Percentiles rank a stretch among this genome's conserved stretches.
phyloP scores from a whole-genome alignment of 176 grass and related monocot species.

The Tillandsia leiboldiana region DNA sequence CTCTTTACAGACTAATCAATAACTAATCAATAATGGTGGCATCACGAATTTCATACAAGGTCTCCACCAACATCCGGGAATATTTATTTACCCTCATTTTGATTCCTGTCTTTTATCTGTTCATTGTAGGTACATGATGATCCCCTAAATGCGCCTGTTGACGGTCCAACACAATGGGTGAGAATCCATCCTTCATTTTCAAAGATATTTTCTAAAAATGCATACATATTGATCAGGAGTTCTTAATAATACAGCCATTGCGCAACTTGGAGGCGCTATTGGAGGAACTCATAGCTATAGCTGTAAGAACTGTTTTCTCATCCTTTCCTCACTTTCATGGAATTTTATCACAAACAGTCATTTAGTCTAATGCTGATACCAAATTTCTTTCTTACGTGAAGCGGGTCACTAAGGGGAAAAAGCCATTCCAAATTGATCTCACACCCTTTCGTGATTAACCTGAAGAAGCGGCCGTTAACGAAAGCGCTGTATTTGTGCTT shows the following conservation, averaged over 20 bases:
- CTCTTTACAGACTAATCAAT: not conserved
- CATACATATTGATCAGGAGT: slow-evolving; percentile 11
- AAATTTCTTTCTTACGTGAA: slow-evolving; percentile 2
- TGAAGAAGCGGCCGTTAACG: not conserved
- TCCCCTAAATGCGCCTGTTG: slow-evolving; percentile 75
- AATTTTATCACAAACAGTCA: not conserved
- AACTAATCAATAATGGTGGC: not conserved
- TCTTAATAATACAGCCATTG: slow-evolving; percentile 40
- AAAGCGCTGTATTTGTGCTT: not conserved
- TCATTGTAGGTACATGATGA: slow-evolving; percentile 72
- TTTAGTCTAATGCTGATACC: not conserved
- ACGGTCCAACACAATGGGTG: slow-evolving; percentile 98
- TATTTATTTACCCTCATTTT: not conserved
- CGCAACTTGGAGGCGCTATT: slow-evolving; percentile 79
- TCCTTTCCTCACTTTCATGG: not conserved
- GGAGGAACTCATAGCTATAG: slow-evolving; percentile 76
- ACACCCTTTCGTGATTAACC: slow-evolving; percentile 44
- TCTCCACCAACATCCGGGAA: not conserved
- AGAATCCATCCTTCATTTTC: slow-evolving; percentile 16
- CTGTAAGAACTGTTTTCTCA: slow-evolving; percentile 39
- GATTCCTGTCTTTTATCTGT: not conserved
- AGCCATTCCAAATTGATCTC: slow-evolving; percentile 63
- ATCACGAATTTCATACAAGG: not conserved
- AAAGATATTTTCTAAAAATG: not conserved
- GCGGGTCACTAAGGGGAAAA: slow-evolving; percentile 77